Conservation (phyloP, 139 green algal genomes). For the Chlorella sp. region DNA sequence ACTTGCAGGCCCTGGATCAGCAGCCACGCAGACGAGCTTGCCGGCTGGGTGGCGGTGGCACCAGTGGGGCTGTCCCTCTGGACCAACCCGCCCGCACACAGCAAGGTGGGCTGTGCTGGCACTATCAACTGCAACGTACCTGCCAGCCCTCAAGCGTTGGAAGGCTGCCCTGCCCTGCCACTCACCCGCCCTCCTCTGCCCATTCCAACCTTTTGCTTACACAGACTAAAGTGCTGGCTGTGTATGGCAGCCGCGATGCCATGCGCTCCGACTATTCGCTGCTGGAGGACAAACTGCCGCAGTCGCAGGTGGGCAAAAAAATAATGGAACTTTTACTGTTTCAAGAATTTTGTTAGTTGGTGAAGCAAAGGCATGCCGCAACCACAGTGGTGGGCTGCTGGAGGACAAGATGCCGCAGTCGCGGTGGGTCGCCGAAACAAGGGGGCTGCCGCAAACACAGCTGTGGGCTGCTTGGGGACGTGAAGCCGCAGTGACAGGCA, state of each 20-base stretch:
- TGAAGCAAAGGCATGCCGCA: too few relatives aligned
- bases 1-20: constrained; percentile 18
- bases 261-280: constrained; percentile 21
- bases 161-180: not conserved
- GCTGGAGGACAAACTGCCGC: constrained; percentile 12
- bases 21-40: constrained; percentile 1
- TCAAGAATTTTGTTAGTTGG: too few relatives aligned
- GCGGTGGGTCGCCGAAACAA: too few relatives aligned
- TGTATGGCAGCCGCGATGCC: constrained; percentile 28
- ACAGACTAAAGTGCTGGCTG: constrained; percentile 28
- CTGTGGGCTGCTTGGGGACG: constrained; percentile 9
- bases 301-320: not conserved
- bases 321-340: too few relatives aligned
- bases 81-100: not conserved
- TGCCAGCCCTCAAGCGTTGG: too few relatives aligned
- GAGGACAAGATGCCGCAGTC: constrained; percentile 1
- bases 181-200: not conserved
- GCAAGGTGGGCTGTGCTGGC: not conserved
- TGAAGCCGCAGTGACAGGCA: too few relatives aligned
- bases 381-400: not conserved
- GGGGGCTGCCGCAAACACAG: too few relatives aligned
- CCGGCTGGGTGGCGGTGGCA: constrained; percentile 28
- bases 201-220: too few relatives aligned
- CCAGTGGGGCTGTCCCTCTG: constrained; percentile 21
- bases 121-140: too few relatives aligned